phyloP scores from a whole-genome alignment of 805 yeast species.

The Yamadazyma olivae region DNA sequence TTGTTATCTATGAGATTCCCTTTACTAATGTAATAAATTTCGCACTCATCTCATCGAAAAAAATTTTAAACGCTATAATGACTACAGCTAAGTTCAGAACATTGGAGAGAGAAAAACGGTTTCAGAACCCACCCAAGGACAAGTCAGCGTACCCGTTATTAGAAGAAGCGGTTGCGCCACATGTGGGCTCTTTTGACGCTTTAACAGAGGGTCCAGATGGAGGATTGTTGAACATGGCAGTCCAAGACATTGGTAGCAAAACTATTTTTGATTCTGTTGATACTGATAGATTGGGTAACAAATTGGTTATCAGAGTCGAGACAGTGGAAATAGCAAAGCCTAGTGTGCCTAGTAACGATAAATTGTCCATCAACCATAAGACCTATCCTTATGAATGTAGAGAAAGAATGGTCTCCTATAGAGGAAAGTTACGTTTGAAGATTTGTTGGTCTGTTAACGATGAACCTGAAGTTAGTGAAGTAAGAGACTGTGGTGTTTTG shows the following conservation, averaged over 20 bases:
- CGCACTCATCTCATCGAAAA: not conserved
- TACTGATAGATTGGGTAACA: conserved; percentile 74
- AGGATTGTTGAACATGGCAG: conserved; percentile 81
- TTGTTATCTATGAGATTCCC: conserved; percentile 1
- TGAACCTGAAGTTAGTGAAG: conserved; percentile 76
- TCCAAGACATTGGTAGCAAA: conserved; percentile 82
- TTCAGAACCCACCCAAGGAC: conserved; percentile 86
- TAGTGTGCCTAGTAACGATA: conserved; percentile 65
- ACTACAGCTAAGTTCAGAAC: conserved; percentile 70
- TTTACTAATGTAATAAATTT: not conserved
- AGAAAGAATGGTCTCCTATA: conserved; percentile 82
- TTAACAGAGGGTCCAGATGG: conserved; percentile 85
- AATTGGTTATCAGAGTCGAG: conserved; percentile 79
- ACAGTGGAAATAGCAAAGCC: conserved; percentile 87
- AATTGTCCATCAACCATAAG: conserved; percentile 71
- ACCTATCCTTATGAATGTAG: conserved; percentile 80
- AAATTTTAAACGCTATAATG: conserved; percentile 3
- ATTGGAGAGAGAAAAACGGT: conserved; percentile 81
- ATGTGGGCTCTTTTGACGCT: conserved; percentile 94
- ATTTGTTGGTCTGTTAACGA: conserved; percentile 85
- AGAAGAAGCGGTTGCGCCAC: conserved; percentile 90
- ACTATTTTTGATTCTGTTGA: conserved; percentile 82
- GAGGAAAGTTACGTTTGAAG: conserved; percentile 73
- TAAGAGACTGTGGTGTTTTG: conserved; percentile 85
- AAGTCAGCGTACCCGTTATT: conserved; percentile 78